These are phyloP conservation scores for Xylaria sp. DNA, from an alignment of 495 filamentous ascomycete genomes.

Conservation along the genomic window DNA sequence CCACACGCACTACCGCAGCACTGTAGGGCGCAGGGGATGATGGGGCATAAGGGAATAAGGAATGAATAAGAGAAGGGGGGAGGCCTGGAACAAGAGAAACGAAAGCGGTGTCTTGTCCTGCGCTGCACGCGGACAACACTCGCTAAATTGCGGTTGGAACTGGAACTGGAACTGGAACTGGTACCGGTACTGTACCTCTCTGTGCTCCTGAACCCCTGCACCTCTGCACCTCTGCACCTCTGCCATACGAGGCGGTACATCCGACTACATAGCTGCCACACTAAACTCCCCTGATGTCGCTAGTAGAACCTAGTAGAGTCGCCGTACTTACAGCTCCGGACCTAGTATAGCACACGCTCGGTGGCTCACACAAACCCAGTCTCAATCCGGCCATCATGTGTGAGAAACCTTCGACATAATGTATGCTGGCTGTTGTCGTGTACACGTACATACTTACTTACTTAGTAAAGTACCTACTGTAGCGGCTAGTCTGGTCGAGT, in stretches of 20 bases:
- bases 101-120: conserved; percentile 12
- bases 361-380: conserved; percentile 33
- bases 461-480: background rate
- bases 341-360: background rate
- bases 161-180: too few species aligned
- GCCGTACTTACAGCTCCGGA: background rate
- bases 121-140: conserved; percentile 11
- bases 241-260: background rate
- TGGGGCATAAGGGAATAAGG: background rate
- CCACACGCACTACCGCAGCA: background rate
- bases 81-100: background rate
- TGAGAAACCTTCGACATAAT: background rate
- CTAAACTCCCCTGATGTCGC: background rate
- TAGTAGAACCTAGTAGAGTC: conserved; percentile 7
- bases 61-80: background rate
- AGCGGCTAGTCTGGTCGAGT: background rate
- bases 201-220: background rate
- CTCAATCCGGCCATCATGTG: conserved; percentile 33
- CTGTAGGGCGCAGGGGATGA: background rate
- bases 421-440: too few species aligned
- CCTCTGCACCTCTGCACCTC: background rate
- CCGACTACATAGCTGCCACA: background rate
- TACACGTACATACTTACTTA: too few species aligned
- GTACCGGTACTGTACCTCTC: background rate
- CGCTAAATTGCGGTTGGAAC: background rate